Percentiles rank a stretch among this genome's conserved stretches.
These are phyloP conservation scores for Solidago caesia DNA, from an alignment of 129 eudicot genomes.

Conservation along the genomic window DNA sequence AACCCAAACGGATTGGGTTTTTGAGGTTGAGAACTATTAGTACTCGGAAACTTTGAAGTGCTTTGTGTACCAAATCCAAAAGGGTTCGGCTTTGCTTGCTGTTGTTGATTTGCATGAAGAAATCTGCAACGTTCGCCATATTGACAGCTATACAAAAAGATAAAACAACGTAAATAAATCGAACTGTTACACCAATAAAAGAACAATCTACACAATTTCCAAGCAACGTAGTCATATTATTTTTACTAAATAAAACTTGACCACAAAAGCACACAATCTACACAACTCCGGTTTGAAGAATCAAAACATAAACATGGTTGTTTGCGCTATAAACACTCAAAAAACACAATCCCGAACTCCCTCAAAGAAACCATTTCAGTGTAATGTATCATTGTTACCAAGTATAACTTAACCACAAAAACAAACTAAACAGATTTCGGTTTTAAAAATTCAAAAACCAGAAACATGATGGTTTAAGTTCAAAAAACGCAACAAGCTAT, in stretches of 20 bases:
- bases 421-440: too few species aligned
- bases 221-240: background rate
- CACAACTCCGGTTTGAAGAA: too few species aligned
- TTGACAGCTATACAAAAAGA: slow-evolving; percentile 63
- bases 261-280: too few species aligned
- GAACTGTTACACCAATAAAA: background rate
- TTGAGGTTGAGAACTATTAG: slow-evolving; percentile 54
- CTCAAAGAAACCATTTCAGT: too few species aligned
- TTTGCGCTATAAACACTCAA: too few species aligned
- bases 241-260: too few species aligned
- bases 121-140: slow-evolving; percentile 85
- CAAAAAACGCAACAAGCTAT: background rate
- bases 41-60: background rate
- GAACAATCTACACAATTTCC: background rate
- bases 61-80: slow-evolving; percentile 82
- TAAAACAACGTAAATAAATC: background rate
- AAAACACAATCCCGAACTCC: too few species aligned
- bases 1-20: slow-evolving; percentile 92
- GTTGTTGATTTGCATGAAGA: slow-evolving; percentile 67
- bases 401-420: too few species aligned
- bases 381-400: too few species aligned
- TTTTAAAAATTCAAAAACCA: too few species aligned
- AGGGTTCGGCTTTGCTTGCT: slow-evolving; percentile 44
- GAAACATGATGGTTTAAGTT: too few species aligned
- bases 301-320: too few species aligned